Evolutionary conservation across 2,329 filamentous ascomycete species (phyloP).

Genomic region (Sphaceloma murrayae): DNA sequence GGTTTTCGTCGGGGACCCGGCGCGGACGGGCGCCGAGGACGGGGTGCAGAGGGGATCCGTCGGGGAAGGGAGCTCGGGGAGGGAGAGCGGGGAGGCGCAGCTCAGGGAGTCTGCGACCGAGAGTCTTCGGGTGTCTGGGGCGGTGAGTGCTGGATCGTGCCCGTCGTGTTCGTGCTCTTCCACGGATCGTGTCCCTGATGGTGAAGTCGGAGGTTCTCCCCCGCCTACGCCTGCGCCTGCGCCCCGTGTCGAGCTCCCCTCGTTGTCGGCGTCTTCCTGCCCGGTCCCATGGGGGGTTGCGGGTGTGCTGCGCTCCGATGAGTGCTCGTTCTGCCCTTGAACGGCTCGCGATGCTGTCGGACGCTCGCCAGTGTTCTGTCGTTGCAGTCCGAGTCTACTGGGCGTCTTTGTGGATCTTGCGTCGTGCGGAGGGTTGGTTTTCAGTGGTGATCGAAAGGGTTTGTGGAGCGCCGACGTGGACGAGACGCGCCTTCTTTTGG

Average conservation of each 20-base stretch:
- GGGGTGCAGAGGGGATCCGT: no score
- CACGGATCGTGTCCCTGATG: no score
- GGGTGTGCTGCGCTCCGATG: neutral
- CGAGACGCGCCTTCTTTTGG: conserved; percentile 54
- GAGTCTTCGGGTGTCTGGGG: no score
- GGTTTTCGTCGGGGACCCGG: neutral
- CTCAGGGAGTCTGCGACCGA: no score
- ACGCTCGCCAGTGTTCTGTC: neutral
- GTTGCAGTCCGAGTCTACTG: neutral
- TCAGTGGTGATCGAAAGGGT: conserved; percentile 63
- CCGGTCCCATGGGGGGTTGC: no score
- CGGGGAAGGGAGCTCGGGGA: neutral
- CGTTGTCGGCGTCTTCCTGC: no score
- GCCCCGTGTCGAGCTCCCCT: no score
- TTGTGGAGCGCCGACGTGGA: conserved; percentile 52
- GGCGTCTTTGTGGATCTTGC: conserved; percentile 15
- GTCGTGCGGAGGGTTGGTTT: conserved; percentile 26
- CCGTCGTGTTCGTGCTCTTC: no score
- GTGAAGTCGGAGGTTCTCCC: no score
- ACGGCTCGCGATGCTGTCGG: neutral
- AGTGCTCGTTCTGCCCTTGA: neutral
- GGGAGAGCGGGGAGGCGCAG: neutral
- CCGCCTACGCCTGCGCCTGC: no score
- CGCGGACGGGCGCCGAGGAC: no score
- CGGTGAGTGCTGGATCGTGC: no score